Evolutionary conservation across 2,329 filamentous ascomycete species (phyloP).

Genomic region (Fulvia fulva): DNA sequence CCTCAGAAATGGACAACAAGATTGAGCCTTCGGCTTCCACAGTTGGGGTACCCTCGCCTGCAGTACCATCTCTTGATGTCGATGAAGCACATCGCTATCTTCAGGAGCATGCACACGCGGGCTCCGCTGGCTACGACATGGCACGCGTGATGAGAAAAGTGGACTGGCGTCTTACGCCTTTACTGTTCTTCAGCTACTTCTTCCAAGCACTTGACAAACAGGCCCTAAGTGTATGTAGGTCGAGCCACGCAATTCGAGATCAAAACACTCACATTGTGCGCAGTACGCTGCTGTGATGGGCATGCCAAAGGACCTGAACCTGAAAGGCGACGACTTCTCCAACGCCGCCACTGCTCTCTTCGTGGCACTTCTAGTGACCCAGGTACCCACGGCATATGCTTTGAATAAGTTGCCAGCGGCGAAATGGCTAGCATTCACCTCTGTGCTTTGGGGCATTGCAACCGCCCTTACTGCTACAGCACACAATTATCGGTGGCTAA

Average conservation of each 20-base stretch:
- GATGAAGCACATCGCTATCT: slow-evolving; percentile 5
- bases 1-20: neutral
- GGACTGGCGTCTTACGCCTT: slow-evolving; percentile 56
- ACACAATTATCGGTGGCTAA: slow-evolving; percentile 55
- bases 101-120: neutral
- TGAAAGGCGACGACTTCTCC: slow-evolving; percentile 60
- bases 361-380: slow-evolving; percentile 57
- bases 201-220: slow-evolving; percentile 64
- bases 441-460: slow-evolving; percentile 58
- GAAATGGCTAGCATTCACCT: slow-evolving; percentile 58
- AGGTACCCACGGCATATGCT: slow-evolving; percentile 55
- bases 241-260: neutral
- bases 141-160: slow-evolving; percentile 44
- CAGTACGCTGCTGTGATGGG: slow-evolving; percentile 67
- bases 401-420: slow-evolving; percentile 57
- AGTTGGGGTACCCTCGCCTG: neutral
- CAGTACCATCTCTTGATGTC: neutral
- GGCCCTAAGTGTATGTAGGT: slow-evolving; percentile 57
- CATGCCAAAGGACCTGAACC: slow-evolving; percentile 51
- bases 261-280: neutral
- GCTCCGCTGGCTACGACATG: neutral
- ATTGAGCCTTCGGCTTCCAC: neutral
- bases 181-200: slow-evolving; percentile 61
- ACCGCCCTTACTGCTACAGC: slow-evolving; percentile 58
- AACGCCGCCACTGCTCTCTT: slow-evolving; percentile 61